Evolutionary conservation across 176 grass and related monocot genomes (phyloP), one percentile per base, ranked within the genome.

Genomic region (Saccharum officinarum): DNA sequence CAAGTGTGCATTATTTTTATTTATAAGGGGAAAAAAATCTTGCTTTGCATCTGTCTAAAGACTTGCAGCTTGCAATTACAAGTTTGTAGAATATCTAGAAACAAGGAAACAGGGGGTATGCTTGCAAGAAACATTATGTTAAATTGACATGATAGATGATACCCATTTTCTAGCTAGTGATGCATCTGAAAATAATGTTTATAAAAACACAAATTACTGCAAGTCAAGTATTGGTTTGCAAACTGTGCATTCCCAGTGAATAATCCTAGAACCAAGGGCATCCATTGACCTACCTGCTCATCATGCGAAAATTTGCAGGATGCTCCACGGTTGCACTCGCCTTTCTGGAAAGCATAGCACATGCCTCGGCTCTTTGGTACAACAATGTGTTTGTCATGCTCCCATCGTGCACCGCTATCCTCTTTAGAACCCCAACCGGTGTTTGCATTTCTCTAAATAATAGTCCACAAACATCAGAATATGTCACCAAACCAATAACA

Each of bases 321-420:
- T 74, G 77, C 81, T 50, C 93, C 97, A 5, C 93, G 86, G 38
- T 92, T 92, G 72, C 97, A 99, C 45, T 99, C 93, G 30, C 97
- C 94, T 88, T 88, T 94, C 80, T 96, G 92, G 86, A 91, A 99
- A 1, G 93, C 93, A 84, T 88, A 92, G 86, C 97, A 99, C 74
- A 99, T 85, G 20, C 97, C 97, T 8, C 90, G 92, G 22, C 77
- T 88, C 71, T 87, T 90, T 50, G 83, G 88, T 78, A 77, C 88
- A 59, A 67, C 70, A 50, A 8, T 72, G 60, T 92, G 82, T 57
- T 49, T 92, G 61, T 92, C 88, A 50, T 95, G 76, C 50, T 90
- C 80, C 86, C 86, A 90, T 72, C 18, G 86, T 84, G 83, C 61
- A 14, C 78, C 80, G 6, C 75, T 85, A 28, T 92, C 88, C 67